phyloP scores from a whole-genome alignment of 345 rosid genomes.

The Streptanthus diversifolius region DNA sequence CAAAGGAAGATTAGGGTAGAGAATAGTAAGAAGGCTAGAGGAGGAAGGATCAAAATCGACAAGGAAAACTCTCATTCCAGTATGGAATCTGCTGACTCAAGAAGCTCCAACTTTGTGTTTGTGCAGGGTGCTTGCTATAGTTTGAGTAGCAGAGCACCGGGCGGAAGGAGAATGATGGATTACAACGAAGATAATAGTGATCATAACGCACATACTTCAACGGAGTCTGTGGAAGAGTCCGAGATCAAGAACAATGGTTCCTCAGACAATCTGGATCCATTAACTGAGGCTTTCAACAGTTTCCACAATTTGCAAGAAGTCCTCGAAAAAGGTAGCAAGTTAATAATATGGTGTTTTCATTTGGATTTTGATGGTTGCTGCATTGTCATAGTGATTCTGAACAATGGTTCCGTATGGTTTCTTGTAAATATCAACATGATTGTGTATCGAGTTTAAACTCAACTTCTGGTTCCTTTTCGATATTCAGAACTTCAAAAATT shows the following conservation, averaged over 20 bases:
- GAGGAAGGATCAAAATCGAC: slow-evolving; percentile 75
- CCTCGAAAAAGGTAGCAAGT: slow-evolving; percentile 50
- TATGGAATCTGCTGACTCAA: slow-evolving; percentile 70
- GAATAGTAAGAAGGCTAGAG: slow-evolving; percentile 69
- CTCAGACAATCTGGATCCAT: slow-evolving; percentile 49
- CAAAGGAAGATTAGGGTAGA: slow-evolving; percentile 51
- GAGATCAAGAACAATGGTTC: slow-evolving; percentile 40
- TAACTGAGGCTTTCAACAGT: slow-evolving; percentile 43
- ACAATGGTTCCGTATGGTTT: neutral
- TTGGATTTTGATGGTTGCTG: neutral
- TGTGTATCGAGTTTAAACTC: neutral
- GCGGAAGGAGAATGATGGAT: slow-evolving; percentile 48
- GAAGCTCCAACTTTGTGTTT: slow-evolving; percentile 83
- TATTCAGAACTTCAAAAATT: slow-evolving; percentile 57
- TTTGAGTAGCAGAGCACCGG: slow-evolving; percentile 52
- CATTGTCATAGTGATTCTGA: neutral
- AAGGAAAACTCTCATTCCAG: slow-evolving; percentile 83
- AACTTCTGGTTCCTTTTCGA: neutral
- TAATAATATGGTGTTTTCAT: slow-evolving; percentile 8
- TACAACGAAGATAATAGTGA: slow-evolving; percentile 55
- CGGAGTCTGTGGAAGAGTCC: slow-evolving; percentile 43
- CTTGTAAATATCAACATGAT: neutral
- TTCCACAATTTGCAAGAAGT: slow-evolving; percentile 66
- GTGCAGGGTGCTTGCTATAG: slow-evolving; percentile 52
- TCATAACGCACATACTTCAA: slow-evolving; percentile 34